A percentile compares a stretch with the other conserved stretches of the same genome.
phyloP scores from a whole-genome alignment of 2,329 filamentous ascomycete species.

The Grosmannia penicillata region DNA sequence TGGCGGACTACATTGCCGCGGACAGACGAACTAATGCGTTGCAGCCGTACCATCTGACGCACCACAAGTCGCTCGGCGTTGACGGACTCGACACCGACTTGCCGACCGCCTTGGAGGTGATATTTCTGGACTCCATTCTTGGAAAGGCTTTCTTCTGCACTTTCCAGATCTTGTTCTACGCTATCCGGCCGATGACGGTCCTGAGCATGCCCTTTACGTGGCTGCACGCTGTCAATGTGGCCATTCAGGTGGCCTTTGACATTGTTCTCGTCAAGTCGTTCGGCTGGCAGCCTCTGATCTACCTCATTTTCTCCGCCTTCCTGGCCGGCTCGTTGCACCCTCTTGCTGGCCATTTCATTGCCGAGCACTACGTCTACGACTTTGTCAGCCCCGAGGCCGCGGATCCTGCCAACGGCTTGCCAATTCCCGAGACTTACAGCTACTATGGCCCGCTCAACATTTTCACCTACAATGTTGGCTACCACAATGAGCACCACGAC shows the following conservation, averaged over 20 bases:
- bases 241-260: conserved; percentile 67
- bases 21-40: not conserved
- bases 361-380: conserved; percentile 83
- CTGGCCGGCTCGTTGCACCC: conserved; percentile 88
- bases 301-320: conserved; percentile 82
- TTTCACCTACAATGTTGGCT: conserved; percentile 89
- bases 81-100: conserved; percentile 93
- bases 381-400: conserved; percentile 39
- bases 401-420: conserved; percentile 43
- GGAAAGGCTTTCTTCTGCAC: conserved; percentile 99
- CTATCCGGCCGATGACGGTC: conserved; percentile 85
- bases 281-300: conserved; percentile 54
- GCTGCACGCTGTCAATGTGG: conserved; percentile 72
- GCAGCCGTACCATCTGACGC: conserved; percentile 89
- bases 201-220: conserved; percentile 78
- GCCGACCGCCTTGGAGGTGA: conserved; percentile 77
- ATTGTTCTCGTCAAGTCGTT: conserved; percentile 45
- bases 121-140: conserved; percentile 85
- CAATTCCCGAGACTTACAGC: conserved; percentile 84
- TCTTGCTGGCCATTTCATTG: conserved; percentile 94
- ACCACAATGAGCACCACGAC: conserved; percentile 98
- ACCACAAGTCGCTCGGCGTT: conserved; percentile 96
- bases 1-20: conserved; percentile 6
- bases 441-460: conserved; percentile 92
- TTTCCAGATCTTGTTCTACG: conserved; percentile 98